Percentiles rank a stretch among this genome's conserved stretches.
Evolutionary conservation across 495 filamentous ascomycete species (phyloP).

Genomic region (Hyaloscypha finlandica): DNA sequence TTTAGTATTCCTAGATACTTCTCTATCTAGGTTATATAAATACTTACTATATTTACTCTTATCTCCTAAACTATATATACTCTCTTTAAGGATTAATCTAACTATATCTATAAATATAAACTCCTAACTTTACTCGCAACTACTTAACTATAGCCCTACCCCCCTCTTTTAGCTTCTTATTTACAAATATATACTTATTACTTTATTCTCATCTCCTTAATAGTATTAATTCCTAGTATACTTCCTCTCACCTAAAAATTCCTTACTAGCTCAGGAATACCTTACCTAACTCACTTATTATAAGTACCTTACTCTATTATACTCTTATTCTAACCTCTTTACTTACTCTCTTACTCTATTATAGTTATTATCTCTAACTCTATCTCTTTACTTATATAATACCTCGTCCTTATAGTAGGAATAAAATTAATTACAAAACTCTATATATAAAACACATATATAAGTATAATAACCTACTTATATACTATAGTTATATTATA

Average conservation of each 20-base stretch:
- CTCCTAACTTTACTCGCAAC: no score
- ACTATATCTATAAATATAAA: no score
- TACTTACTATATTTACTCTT: no score
- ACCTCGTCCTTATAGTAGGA: conserved; percentile 59
- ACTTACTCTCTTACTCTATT: conserved; percentile 9
- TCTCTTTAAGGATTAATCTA: no score
- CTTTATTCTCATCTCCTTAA: no score
- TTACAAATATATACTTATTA: no score
- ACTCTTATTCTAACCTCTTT: conserved; percentile 5
- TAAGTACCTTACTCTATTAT: conserved; percentile 6
- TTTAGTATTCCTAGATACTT: no score
- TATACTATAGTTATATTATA: conserved; percentile 48
- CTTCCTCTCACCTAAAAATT: neutral
- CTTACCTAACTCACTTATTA: neutral
- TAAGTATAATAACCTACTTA: conserved; percentile 82
- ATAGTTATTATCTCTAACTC: conserved; percentile 15
- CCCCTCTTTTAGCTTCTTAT: no score
- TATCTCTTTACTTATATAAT: conserved; percentile 14
- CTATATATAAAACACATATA: conserved; percentile 86
- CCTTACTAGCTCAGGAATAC: neutral
- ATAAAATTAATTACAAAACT: conserved; percentile 86
- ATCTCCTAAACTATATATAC: no score
- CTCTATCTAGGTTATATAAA: no score
- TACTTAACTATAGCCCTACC: no score
- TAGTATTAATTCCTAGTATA: no score